Conservation (phyloP, 169 alveolate genomes). For the Perkinsus marinus region DNA sequence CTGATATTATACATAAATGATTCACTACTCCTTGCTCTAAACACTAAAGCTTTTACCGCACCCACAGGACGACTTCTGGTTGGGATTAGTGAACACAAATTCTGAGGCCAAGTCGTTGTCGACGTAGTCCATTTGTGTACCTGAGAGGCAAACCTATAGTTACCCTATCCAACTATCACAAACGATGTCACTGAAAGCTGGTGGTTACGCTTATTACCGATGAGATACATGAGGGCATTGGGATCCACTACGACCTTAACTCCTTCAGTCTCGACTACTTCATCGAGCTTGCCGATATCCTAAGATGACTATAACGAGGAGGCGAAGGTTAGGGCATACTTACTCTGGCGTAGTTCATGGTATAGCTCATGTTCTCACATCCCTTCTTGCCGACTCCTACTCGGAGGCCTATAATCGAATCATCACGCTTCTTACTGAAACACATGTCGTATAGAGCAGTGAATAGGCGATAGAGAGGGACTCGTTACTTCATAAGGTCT, state of each 20-base stretch:
- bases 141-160: too few species aligned
- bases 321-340: too few species aligned
- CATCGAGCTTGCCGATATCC: slow-evolving; percentile 38
- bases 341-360: slow-evolving; percentile 35
- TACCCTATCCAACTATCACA: too few species aligned
- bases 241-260: slow-evolving; percentile 44
- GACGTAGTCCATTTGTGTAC: slow-evolving; percentile 53
- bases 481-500: not conserved
- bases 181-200: too few species aligned
- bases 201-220: too few species aligned
- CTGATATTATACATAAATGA: too few species aligned
- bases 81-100: slow-evolving; percentile 54
- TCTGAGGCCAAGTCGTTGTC: slow-evolving; percentile 47
- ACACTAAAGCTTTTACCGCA: slow-evolving; percentile 60
- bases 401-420: slow-evolving; percentile 9
- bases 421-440: not conserved
- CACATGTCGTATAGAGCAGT: too few species aligned
- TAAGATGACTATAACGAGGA: not conserved
- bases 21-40: too few species aligned
- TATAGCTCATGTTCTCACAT: slow-evolving; percentile 45
- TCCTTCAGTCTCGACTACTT: slow-evolving; percentile 48
- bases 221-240: slow-evolving; percentile 46
- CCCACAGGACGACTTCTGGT: slow-evolving; percentile 54
- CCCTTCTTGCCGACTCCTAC: slow-evolving; percentile 49
- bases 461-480: too few species aligned